Evolutionary conservation across 371 early-diverging fungal genomes (phyloP), one percentile per base, ranked within the genome.

Genomic region (Mucor indicus): DNA sequence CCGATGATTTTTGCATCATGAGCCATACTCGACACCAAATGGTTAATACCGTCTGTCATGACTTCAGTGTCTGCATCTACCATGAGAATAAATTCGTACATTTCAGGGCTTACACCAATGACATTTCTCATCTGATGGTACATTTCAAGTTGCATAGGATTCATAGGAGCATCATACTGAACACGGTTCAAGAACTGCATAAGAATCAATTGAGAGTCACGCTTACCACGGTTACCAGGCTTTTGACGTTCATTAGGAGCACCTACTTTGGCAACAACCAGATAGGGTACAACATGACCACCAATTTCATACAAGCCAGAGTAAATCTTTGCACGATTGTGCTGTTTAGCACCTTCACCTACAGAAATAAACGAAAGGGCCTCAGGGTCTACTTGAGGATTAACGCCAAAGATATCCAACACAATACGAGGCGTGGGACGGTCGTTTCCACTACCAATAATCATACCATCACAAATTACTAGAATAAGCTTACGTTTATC

Each of bases 161-260:
- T 76, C 86, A 94, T 83, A 19, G 81, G 67, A 7, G 78, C 60
- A 40, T 79, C 72, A 40, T 80, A 87, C 33, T 85, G 77, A 23
- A 86, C 69, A 42, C 80, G 78, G 40, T 82, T 77, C 36, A 87
- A 67, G 59, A 87, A 89, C 36, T 71, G 65, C 88, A 89, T 87
- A 39, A 88, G 39, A 21, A 89, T 73, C 64, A 88, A 72, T 62
- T 92, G 90, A 23, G 80, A 80, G 56, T 90, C 90, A 59, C 99
- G 88, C 76, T 99, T 99, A 57, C 99, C 99, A 48, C 99, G 81
- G 68, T 99, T 99, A 24, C 95, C 97, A 12, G 92, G 83, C 64
- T 85, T 89, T 57, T 69, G 56, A 29, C 81, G 80, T 62, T 89
- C 89, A 30, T 63, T 75, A 15, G 85, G 80, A 44, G 67, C 77